Base-by-base conservation (phyloP, 1,284 basidiomycete species). In the Trichosporon ovoides region DNA sequence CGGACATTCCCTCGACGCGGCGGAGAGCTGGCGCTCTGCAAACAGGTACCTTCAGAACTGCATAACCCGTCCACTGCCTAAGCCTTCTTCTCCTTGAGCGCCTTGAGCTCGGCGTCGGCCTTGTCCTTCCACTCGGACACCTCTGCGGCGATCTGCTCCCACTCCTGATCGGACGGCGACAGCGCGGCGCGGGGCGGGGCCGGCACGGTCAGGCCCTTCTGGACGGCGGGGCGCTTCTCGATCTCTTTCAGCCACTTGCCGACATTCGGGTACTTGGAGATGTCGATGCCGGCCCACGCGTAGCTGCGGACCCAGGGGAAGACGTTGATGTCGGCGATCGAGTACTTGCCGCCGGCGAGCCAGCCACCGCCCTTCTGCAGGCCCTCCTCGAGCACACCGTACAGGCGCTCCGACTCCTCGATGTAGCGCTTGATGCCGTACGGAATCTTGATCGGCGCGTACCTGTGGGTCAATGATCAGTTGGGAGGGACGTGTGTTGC, bases 321-420 rank as follows among this genome's bases (percentile, higher is more conserved):
- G 55, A 67, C 66, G 59, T 72, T 75, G 59, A 77, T 76, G 66
- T 78, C 77, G 19, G 68, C 88, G 35, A 90, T 78, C 40, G 80
- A 83, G 75, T 83, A 88, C 57, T 82, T 83, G 31, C 83, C 77
- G 12, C 88, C 88, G 11, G 83, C 87, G 31, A 92, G 82, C 74
- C 81, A 91, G 24, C 64, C 65, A 52, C 66, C 66, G 31, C 64
- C 62, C 7, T 80, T 80, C 33, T 77, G 71, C 2, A 93, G 82
- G 19, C 85, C 83, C 57, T 83, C 83, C 64, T 91, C 85, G 56
- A 91, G 81, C 10, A 91, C 89, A 38, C 82, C 78, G 71, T 87
- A 89, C 5, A 92, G 81, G 31, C 89, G 83, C 71, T 85, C 85
- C 3, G 87, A 87, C 79, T 92, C 90, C 35, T 87, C 82, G 24